phyloP scores from a whole-genome alignment of 495 filamentous ascomycete genomes.

The Hypoxylon lienhwacheense region DNA sequence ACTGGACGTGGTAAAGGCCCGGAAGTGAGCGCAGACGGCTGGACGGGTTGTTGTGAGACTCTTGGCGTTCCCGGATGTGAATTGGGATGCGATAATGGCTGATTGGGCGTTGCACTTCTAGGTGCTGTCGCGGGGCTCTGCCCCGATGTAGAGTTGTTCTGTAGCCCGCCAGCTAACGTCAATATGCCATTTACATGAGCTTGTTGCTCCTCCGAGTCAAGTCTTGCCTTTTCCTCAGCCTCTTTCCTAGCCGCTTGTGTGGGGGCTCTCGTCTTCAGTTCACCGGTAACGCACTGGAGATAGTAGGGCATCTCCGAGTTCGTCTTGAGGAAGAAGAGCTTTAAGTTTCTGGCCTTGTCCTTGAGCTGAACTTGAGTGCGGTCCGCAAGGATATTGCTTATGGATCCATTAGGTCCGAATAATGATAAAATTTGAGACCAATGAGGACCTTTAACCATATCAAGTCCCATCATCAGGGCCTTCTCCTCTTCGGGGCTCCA shows the following conservation, averaged over 20 bases:
- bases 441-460: conserved; percentile 88
- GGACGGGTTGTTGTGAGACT: conserved; percentile 14
- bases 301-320: conserved; percentile 92
- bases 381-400: conserved; percentile 86
- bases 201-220: conserved; percentile 69
- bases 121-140: conserved; percentile 25
- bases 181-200: conserved; percentile 74
- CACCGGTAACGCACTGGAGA: conserved; percentile 86
- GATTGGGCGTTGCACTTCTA: conserved; percentile 27
- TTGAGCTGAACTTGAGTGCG: conserved; percentile 94
- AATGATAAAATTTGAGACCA: conserved; percentile 94
- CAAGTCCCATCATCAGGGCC: conserved; percentile 87
- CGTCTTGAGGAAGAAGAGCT: conserved; percentile 93
- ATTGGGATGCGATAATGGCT: conserved; percentile 22
- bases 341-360: conserved; percentile 92
- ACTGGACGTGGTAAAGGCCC: conserved; percentile 29
- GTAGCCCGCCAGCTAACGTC: conserved; percentile 45
- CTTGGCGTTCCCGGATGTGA: conserved; percentile 27
- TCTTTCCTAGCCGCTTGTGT: conserved; percentile 79
- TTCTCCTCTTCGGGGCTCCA: conserved; percentile 93
- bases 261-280: conserved; percentile 89
- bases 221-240: conserved; percentile 69
- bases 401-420: conserved; percentile 79
- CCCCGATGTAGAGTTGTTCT: conserved; percentile 38
- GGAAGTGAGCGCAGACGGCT: conserved; percentile 5